These are phyloP conservation scores for Trichomonas tenax DNA, from an alignment of 208 protist genomes.

Conservation along the genomic window DNA sequence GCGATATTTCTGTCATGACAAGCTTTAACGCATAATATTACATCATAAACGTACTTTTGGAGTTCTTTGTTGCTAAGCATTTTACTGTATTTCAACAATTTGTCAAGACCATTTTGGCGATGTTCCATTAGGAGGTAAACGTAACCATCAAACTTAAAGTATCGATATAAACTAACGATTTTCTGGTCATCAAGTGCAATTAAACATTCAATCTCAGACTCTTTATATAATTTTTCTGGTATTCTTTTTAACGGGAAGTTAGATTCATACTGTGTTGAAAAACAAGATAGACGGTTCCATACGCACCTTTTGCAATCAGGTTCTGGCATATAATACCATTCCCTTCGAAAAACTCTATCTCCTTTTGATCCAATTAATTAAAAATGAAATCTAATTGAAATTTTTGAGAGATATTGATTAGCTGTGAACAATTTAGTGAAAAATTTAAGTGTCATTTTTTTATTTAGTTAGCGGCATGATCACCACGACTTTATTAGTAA, in stretches of 20 bases:
- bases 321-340: not conserved
- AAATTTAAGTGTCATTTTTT: too few relatives aligned
- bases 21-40: constrained; percentile 29
- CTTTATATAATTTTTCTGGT: not conserved
- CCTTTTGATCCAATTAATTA: not conserved
- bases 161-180: not conserved
- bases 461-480: too few relatives aligned
- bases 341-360: not conserved
- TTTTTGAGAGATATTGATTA: too few relatives aligned
- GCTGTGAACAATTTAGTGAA: too few relatives aligned
- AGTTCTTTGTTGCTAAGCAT: not conserved
- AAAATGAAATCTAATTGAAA: too few relatives aligned
- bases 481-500: too few relatives aligned
- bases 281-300: not conserved
- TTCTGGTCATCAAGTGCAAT: not conserved
- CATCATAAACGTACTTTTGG: constrained; percentile 31
- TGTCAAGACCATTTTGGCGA: not conserved
- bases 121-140: not conserved
- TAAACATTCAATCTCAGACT: not conserved
- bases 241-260: not conserved
- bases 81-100: not conserved
- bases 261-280: not conserved
- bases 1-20: constrained; percentile 30
- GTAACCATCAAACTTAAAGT: not conserved
- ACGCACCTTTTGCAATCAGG: not conserved